These are phyloP conservation scores for Stemphylium lycopersici DNA, from an alignment of 2,329 filamentous ascomycete species.

Conservation along the genomic window DNA sequence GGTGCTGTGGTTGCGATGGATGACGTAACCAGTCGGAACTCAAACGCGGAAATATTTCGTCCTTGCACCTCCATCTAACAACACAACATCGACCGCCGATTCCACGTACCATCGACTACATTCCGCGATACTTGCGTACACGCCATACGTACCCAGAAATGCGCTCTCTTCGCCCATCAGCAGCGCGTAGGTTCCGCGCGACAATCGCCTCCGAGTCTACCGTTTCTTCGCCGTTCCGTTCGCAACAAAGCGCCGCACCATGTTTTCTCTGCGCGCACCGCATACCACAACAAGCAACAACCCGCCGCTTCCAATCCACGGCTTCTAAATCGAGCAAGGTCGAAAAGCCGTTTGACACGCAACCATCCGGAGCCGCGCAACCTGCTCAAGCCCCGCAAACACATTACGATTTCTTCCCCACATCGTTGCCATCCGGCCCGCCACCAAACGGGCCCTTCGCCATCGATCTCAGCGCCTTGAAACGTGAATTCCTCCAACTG, in stretches of 20 bases:
- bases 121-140: not conserved
- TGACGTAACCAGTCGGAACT: slow-evolving; percentile 23
- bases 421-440: slow-evolving; percentile 75
- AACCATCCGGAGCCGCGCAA: slow-evolving; percentile 9
- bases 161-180: slow-evolving; percentile 29
- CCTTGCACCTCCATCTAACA: slow-evolving; percentile 7
- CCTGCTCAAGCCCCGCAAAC: slow-evolving; percentile 50
- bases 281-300: slow-evolving; percentile 10
- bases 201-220: slow-evolving; percentile 23
- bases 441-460: slow-evolving; percentile 79
- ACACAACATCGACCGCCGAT: not conserved
- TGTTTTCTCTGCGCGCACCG: slow-evolving; percentile 35
- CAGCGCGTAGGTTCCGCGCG: slow-evolving; percentile 34
- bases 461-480: slow-evolving; percentile 72
- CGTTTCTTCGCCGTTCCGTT: slow-evolving; percentile 18
- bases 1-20: slow-evolving; percentile 2
- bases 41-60: slow-evolving; percentile 17
- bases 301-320: slow-evolving; percentile 36
- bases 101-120: not conserved
- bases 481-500: slow-evolving; percentile 83
- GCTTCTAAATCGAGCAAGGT: slow-evolving; percentile 10
- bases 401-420: slow-evolving; percentile 88
- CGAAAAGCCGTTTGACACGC: slow-evolving; percentile 24
- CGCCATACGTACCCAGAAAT: slow-evolving; percentile 10
- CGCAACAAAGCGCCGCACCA: slow-evolving; percentile 25